Base-by-base conservation (phyloP, 768 basidiomycete species). In the Symmetrospora coprosmae region DNA sequence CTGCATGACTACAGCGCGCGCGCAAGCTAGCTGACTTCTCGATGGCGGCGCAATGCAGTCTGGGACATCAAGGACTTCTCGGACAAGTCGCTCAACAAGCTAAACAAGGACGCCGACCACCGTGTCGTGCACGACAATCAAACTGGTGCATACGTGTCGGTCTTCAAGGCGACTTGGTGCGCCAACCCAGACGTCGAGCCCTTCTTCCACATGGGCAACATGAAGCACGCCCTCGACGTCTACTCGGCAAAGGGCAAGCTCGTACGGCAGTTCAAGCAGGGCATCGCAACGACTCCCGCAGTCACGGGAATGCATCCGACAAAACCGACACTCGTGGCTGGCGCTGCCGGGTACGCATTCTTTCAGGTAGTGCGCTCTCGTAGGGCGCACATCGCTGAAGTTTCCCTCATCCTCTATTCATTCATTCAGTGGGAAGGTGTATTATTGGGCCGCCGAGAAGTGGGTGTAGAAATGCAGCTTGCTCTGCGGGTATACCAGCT, bases 121-220 rank as follows among this genome's bases (percentile, higher is more conserved):
- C 13, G 33, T 5, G 65, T 73, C 34, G 45, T 61, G 25, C 75
- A 76, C 66, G 73, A 76, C 67, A 73, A 71, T 62, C 74, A 76
- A 59, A 73, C 72, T 1, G 74, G 75, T 1, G 66, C 73, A 31
- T 76, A 74, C 72, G 67, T 74, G 8, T 72, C 74, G 23, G 74
- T 76, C 52, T 66, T 76, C 38, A 70, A 74, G 40, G 75, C 75
- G 0, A 73, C 73, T 47, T 76, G 74, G 74, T 69, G 68, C 14
- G 37, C 66, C 40, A 71, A 72, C 51, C 27, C 43, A 14, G 68
- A 71, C 17, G 68, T 69, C 41, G 65, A 66, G 35, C 71, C 73
- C 2, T 71, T 73, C 56, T 71, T 72, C 58, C 69, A 70, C 14
- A 64, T 73, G 25, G 75, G 75, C 11, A 70, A 74, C 65, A 76